These are phyloP conservation scores for Acrocalymma vagum DNA, from an alignment of 2,329 filamentous ascomycete species.

Conservation along the genomic window DNA sequence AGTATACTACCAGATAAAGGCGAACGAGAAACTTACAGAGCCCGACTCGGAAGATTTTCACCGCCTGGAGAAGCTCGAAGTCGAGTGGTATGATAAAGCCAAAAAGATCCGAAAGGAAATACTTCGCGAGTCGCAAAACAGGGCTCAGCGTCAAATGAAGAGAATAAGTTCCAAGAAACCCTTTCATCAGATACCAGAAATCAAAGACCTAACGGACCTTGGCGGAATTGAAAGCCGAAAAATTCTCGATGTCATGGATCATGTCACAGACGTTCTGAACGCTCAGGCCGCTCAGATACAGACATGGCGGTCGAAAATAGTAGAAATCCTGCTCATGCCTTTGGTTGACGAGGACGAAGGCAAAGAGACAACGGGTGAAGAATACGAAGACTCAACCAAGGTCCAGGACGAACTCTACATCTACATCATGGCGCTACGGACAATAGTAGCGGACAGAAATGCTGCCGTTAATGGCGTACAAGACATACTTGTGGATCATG, in stretches of 20 bases:
- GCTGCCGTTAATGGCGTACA: slow-evolving; percentile 77
- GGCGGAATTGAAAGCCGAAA: slow-evolving; percentile 77
- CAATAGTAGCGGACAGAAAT: slow-evolving; percentile 80
- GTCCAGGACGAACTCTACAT: slow-evolving; percentile 89
- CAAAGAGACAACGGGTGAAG: slow-evolving; percentile 83
- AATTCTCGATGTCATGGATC: slow-evolving; percentile 71
- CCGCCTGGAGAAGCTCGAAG: slow-evolving; percentile 74
- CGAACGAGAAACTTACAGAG: slow-evolving; percentile 68
- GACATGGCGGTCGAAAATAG: slow-evolving; percentile 77
- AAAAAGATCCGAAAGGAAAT: slow-evolving; percentile 82
- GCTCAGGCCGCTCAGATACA: slow-evolving; percentile 75
- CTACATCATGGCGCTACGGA: slow-evolving; percentile 80
- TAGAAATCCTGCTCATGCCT: slow-evolving; percentile 75
- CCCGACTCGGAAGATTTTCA: slow-evolving; percentile 74
- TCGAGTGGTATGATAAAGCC: slow-evolving; percentile 77
- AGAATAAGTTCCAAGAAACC: slow-evolving; percentile 48
- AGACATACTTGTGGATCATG: slow-evolving; percentile 79
- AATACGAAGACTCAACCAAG: slow-evolving; percentile 87
- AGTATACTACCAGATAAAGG: slow-evolving; percentile 83
- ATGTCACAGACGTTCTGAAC: slow-evolving; percentile 73
- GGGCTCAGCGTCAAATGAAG: slow-evolving; percentile 71
- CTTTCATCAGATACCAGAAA: slow-evolving; percentile 29
- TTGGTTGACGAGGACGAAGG: slow-evolving; percentile 81
- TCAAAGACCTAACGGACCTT: slow-evolving; percentile 65
- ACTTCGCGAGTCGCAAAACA: slow-evolving; percentile 65